Evolutionary conservation across 306 rosid genomes (phyloP).

Genomic region (Elaeagnus macrophylla): DNA sequence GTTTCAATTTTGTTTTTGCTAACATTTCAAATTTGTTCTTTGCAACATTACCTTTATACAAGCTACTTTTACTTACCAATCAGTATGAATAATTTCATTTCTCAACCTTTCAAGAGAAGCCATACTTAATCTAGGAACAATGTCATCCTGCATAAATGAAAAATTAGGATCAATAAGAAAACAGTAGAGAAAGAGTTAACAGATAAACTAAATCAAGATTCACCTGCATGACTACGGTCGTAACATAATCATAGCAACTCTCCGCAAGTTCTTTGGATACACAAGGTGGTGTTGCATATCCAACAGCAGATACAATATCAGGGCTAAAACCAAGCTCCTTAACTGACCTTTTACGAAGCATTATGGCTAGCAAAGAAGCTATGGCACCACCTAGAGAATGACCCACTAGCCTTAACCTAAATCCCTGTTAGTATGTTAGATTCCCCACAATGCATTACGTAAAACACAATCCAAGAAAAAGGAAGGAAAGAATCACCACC

Average conservation of each 20-base stretch:
- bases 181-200: conserved; percentile 6
- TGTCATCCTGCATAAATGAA: conserved; percentile 60
- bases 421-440: conserved; percentile 77
- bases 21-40: conserved; percentile 11
- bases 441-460: conserved; percentile 17
- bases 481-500: conserved; percentile 38
- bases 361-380: conserved; percentile 82
- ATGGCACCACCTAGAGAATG: conserved; percentile 98
- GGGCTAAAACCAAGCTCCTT: conserved; percentile 87
- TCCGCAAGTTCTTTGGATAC: conserved; percentile 83
- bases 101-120: conserved; percentile 82
- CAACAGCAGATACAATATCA: conserved; percentile 75
- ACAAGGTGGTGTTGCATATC: conserved; percentile 80
- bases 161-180: conserved; percentile 15
- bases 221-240: conserved; percentile 93
- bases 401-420: conserved; percentile 83
- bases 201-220: conserved; percentile 18
- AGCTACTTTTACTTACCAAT: conserved; percentile 59
- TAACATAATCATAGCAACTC: conserved; percentile 70
- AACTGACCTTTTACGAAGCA: conserved; percentile 63
- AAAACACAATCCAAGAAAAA: background rate
- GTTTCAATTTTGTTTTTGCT: conserved; percentile 4
- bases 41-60: conserved; percentile 6
- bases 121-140: conserved; percentile 67
- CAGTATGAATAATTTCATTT: conserved; percentile 88